Evolutionary conservation across 2,329 filamentous ascomycete genomes (phyloP).

Genomic region (Neoascochyta sp.): DNA sequence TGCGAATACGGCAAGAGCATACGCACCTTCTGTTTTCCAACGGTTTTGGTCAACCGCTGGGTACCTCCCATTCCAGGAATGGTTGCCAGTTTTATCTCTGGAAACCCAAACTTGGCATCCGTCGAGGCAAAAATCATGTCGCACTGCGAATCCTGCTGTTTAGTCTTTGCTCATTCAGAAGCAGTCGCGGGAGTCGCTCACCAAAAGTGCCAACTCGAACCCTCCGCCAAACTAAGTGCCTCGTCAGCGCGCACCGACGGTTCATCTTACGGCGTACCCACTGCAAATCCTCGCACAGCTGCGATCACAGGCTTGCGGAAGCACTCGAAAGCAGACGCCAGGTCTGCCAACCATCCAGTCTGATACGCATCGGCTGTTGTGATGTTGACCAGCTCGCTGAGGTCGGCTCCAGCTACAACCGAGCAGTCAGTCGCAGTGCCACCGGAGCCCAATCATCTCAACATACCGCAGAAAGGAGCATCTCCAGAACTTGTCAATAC

Average conservation of each 20-base stretch:
- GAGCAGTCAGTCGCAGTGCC: no score
- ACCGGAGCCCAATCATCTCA: slow-evolving; percentile 4
- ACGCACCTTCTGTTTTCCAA: slow-evolving; percentile 41
- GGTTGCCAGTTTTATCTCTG: slow-evolving; percentile 89
- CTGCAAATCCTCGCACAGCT: slow-evolving; percentile 84
- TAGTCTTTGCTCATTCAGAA: slow-evolving; percentile 4
- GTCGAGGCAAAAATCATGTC: slow-evolving; percentile 88
- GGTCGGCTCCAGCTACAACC: slow-evolving; percentile 74
- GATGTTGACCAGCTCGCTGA: slow-evolving; percentile 91
- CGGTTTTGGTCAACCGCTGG: slow-evolving; percentile 72
- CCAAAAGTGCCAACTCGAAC: slow-evolving; percentile 94
- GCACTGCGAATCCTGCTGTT: slow-evolving; percentile 17
- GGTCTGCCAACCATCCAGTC: slow-evolving; percentile 84
- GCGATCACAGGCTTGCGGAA: slow-evolving; percentile 90
- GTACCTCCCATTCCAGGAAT: slow-evolving; percentile 88
- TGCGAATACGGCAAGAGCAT: slow-evolving; percentile 5
- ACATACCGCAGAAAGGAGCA: slow-evolving; percentile 66
- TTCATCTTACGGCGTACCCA: slow-evolving; percentile 5
- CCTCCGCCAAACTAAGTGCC: slow-evolving; percentile 67
- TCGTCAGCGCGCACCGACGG: slow-evolving; percentile 8
- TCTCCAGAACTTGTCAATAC: slow-evolving; percentile 79
- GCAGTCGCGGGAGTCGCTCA: slow-evolving; percentile 37
- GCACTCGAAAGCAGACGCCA: slow-evolving; percentile 74
- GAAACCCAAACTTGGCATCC: slow-evolving; percentile 85
- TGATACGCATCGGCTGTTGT: slow-evolving; percentile 82